These are phyloP conservation scores for Wallacemonas rigidus DNA, from an alignment of 208 protist species.

Conservation along the genomic window DNA sequence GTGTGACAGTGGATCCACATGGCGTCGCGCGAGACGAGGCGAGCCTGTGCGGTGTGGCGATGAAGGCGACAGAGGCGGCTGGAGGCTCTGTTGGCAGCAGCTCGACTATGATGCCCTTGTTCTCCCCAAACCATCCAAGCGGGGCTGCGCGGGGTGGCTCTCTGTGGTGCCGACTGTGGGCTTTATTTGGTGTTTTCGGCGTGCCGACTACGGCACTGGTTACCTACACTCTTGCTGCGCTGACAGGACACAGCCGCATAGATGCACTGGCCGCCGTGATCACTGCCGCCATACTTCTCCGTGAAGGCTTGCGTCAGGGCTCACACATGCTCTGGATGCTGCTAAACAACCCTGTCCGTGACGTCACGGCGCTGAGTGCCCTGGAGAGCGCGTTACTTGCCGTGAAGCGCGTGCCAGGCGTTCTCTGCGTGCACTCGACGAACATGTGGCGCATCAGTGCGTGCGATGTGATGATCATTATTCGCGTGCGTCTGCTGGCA, in stretches of 20 bases:
- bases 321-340: conserved; percentile 51
- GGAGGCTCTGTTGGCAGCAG: not conserved
- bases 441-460: conserved; percentile 54
- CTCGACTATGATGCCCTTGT: too few species aligned
- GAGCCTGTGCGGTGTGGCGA: conserved; percentile 14
- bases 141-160: too few species aligned
- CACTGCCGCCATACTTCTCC: conserved; percentile 34
- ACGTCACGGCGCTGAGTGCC: conserved; percentile 18
- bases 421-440: conserved; percentile 53
- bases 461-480: conserved; percentile 49
- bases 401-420: conserved; percentile 48
- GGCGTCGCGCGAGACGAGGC: conserved; percentile 30
- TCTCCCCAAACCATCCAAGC: too few species aligned
- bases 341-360: conserved; percentile 58
- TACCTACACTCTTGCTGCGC: conserved; percentile 15
- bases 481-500: conserved; percentile 50
- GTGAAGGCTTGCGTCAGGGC: conserved; percentile 24
- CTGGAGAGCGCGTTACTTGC: conserved; percentile 49
- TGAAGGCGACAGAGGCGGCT: not conserved
- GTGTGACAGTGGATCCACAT: conserved; percentile 20
- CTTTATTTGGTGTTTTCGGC: not conserved
- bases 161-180: not conserved
- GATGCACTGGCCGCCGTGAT: conserved; percentile 31
- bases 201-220: conserved; percentile 3
- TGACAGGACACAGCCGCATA: conserved; percentile 3